phyloP scores from a whole-genome alignment of 2,329 filamentous ascomycete species.

The Pyrenophora teres region DNA sequence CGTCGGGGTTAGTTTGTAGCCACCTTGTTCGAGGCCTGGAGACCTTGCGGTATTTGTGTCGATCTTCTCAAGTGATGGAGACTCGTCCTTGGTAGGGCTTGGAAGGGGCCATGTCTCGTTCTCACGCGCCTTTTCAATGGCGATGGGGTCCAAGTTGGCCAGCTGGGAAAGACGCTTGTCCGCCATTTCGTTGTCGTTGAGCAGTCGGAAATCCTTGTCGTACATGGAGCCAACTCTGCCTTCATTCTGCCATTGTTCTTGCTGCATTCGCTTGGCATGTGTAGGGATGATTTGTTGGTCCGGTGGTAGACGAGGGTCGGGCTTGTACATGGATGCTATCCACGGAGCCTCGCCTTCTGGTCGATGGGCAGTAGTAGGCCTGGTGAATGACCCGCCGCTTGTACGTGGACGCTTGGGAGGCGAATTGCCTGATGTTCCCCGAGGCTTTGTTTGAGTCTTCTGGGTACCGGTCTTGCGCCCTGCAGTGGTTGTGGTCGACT shows the following conservation, averaged over 20 bases:
- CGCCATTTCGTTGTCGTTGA: slow-evolving; percentile 66
- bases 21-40: slow-evolving; percentile 49
- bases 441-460: slow-evolving; percentile 43
- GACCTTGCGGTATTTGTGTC: slow-evolving; percentile 34
- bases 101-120: slow-evolving; percentile 44
- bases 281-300: slow-evolving; percentile 96
- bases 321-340: slow-evolving; percentile 93
- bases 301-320: slow-evolving; percentile 88
- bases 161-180: slow-evolving; percentile 40
- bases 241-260: slow-evolving; percentile 94
- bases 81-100: slow-evolving; percentile 35
- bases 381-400: slow-evolving; percentile 59
- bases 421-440: slow-evolving; percentile 36
- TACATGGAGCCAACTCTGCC: slow-evolving; percentile 84
- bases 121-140: slow-evolving; percentile 35
- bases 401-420: slow-evolving; percentile 64
- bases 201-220: slow-evolving; percentile 82
- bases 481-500: slow-evolving; percentile 43
- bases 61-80: slow-evolving; percentile 25
- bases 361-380: slow-evolving; percentile 67
- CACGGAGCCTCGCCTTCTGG: slow-evolving; percentile 96
- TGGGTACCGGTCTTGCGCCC: slow-evolving; percentile 39
- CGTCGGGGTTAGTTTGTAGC: slow-evolving; percentile 55
- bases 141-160: slow-evolving; percentile 28
- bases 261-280: slow-evolving; percentile 85